phyloP scores from a whole-genome alignment of 352 stramenopile species.

The Globisporangium acanthophoron region DNA sequence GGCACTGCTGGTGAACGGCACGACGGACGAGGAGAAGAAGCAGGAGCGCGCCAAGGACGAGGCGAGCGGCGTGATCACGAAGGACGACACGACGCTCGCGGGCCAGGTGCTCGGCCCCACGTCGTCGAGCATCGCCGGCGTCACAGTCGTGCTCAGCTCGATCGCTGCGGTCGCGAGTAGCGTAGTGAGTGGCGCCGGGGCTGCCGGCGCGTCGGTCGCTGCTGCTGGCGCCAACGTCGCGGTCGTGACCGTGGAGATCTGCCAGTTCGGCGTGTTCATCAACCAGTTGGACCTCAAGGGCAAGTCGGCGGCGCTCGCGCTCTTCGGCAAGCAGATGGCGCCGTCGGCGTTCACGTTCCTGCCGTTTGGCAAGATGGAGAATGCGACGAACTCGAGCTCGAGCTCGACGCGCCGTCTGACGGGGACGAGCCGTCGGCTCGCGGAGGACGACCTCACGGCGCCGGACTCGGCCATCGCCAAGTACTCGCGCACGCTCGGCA shows the following conservation, averaged over 20 bases:
- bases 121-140: slow-evolving; percentile 61
- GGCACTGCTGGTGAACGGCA: slow-evolving; percentile 41
- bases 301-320: slow-evolving; percentile 59
- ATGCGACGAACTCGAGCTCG: slow-evolving; percentile 15
- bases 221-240: slow-evolving; percentile 56
- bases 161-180: slow-evolving; percentile 72
- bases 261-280: slow-evolving; percentile 72
- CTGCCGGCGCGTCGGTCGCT: slow-evolving; percentile 41
- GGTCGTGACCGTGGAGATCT: slow-evolving; percentile 74
- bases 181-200: slow-evolving; percentile 28
- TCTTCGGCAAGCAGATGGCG: slow-evolving; percentile 75
- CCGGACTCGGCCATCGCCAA: slow-evolving; percentile 53
- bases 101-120: slow-evolving; percentile 57
- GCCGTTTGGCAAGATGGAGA: slow-evolving; percentile 56
- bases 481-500: slow-evolving; percentile 65
- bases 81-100: slow-evolving; percentile 51
- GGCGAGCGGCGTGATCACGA: slow-evolving; percentile 47
- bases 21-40: slow-evolving; percentile 53
- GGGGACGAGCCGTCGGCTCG: slow-evolving; percentile 3
- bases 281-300: slow-evolving; percentile 70
- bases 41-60: slow-evolving; percentile 42
- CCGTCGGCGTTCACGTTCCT: slow-evolving; percentile 73
- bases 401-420: slow-evolving; percentile 6
- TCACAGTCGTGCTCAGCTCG: slow-evolving; percentile 61
- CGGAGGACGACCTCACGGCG: slow-evolving; percentile 11